These are phyloP conservation scores for Diaporthe longicolla DNA, from an alignment of 2,329 filamentous ascomycete species.

Conservation along the genomic window DNA sequence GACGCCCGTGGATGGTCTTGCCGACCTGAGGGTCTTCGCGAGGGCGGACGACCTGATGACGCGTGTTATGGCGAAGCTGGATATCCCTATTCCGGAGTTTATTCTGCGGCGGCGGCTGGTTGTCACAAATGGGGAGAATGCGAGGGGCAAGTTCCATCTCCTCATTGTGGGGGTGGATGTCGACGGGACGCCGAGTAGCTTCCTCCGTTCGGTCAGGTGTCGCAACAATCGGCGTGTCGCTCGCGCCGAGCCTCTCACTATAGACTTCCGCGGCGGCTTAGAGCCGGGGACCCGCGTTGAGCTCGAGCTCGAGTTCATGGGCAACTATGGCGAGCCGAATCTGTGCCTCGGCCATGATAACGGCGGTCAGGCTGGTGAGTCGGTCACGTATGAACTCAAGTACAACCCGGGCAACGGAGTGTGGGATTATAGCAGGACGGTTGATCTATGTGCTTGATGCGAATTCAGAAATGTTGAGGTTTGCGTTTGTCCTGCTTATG, in stretches of 20 bases:
- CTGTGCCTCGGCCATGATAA: conserved; percentile 49
- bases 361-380: conserved; percentile 26
- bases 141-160: conserved; percentile 48
- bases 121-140: conserved; percentile 47
- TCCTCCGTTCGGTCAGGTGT: conserved; percentile 57
- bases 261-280: conserved; percentile 52
- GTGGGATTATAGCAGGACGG: background rate
- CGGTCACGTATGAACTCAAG: conserved; percentile 14
- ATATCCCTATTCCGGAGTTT: conserved; percentile 54
- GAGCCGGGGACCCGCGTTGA: conserved; percentile 48
- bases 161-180: conserved; percentile 55
- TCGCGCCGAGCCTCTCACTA: conserved; percentile 55
- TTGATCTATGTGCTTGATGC: too few species aligned
- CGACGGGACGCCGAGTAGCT: conserved; percentile 58
- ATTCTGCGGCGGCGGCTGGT: conserved; percentile 53
- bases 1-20: conserved; percentile 56
- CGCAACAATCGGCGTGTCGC: conserved; percentile 53
- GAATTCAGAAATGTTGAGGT: background rate
- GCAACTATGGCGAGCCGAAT: conserved; percentile 61
- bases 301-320: conserved; percentile 63
- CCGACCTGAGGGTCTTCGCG: conserved; percentile 53
- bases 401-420: background rate
- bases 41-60: conserved; percentile 57
- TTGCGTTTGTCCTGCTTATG: background rate
- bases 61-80: conserved; percentile 56